Percentiles rank a stretch among this genome's conserved stretches.
Conservation (phyloP, 768 basidiomycete species). For the Boletus bicolor region DNA sequence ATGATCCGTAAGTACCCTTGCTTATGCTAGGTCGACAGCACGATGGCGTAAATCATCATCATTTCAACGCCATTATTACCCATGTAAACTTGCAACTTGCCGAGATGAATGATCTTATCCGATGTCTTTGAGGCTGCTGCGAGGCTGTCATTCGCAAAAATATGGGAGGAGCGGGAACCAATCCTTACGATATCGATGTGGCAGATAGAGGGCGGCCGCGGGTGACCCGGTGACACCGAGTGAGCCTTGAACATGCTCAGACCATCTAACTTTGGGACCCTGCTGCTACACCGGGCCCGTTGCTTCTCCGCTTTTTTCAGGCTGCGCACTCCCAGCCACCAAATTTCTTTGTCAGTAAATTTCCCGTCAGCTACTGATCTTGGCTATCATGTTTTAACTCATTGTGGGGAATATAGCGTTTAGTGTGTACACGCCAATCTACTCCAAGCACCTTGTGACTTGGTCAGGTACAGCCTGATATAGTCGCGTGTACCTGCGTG, state of each 20-base stretch:
- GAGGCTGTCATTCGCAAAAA: constrained; percentile 1
- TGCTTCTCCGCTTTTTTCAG: neutral
- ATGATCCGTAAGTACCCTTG: constrained; percentile 5
- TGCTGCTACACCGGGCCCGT: neutral
- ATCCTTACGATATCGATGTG: constrained; percentile 10
- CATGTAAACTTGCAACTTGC: neutral
- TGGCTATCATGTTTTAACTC: constrained; percentile 18
- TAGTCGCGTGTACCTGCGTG: neutral
- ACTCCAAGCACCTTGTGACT: constrained; percentile 7
- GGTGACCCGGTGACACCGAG: neutral
- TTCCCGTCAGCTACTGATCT: constrained; percentile 13
- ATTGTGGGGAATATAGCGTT: constrained; percentile 27
- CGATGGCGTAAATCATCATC: constrained; percentile 5
- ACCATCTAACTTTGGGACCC: constrained; percentile 3
- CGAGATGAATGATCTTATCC: constrained; percentile 13
- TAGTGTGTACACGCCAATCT: constrained; percentile 11
- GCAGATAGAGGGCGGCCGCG: constrained; percentile 9
- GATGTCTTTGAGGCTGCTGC: constrained; percentile 3
- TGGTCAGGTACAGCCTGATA: neutral
- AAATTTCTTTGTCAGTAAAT: neutral
- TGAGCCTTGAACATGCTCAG: constrained; percentile 3
- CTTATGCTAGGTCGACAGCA: neutral
- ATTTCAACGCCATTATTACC: constrained; percentile 1
- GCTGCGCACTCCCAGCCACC: neutral
- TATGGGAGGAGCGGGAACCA: neutral